A percentile compares a stretch with the other conserved stretches of the same genome.
Evolutionary conservation across 2,329 filamentous ascomycete genomes (phyloP).

Genomic region (Alternaria sp.): DNA sequence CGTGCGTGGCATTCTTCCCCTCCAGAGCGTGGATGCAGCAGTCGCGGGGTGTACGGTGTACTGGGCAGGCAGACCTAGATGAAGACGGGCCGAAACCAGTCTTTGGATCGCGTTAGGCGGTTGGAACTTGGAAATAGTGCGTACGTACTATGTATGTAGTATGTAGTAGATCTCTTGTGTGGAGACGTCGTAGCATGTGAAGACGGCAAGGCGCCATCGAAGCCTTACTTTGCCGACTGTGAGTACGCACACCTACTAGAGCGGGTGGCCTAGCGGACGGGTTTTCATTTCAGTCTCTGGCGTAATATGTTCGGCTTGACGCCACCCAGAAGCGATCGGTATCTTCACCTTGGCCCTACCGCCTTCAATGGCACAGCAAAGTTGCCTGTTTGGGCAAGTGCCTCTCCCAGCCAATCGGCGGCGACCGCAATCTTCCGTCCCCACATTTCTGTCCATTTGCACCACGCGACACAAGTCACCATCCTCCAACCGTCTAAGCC

Average conservation of each 20-base stretch:
- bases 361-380: not conserved
- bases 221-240: slow-evolving; percentile 1
- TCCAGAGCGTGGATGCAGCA: slow-evolving; percentile 1
- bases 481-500: not conserved
- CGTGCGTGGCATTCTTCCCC: slow-evolving; percentile 22
- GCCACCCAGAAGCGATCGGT: not conserved
- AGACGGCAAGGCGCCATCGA: slow-evolving; percentile 4
- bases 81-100: slow-evolving; percentile 1
- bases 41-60: slow-evolving; percentile 9
- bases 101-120: not conserved
- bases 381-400: not conserved
- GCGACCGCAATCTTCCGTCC: not conserved
- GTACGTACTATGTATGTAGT: no score
- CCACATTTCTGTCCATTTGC: not conserved
- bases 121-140: no score
- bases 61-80: not conserved
- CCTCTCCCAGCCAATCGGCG: not conserved
- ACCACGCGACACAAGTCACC: slow-evolving; percentile 10
- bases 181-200: slow-evolving; percentile 12
- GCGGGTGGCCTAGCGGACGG: not conserved
- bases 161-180: not conserved
- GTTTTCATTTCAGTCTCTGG: not conserved
- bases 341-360: not conserved
- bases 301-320: not conserved
- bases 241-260: not conserved